phyloP scores from a whole-genome alignment of 176 grass and related monocot genomes.

The Puya raimondii region DNA sequence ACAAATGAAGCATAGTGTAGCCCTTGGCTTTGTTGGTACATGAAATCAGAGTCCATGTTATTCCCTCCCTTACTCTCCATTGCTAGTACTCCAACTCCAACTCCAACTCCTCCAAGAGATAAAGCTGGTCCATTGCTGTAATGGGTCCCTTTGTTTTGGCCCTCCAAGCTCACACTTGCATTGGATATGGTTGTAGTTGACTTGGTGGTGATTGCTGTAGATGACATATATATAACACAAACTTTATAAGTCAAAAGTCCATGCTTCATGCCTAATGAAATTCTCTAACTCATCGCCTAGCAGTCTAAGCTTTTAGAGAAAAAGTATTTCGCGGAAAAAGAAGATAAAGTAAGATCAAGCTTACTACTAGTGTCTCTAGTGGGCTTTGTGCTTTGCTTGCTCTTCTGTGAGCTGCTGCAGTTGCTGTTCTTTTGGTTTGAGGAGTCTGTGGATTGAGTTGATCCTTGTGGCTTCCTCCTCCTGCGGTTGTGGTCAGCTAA shows the following conservation, averaged over 20 bases:
- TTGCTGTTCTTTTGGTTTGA: background rate
- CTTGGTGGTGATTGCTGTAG: background rate
- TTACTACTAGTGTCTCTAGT: slow-evolving; percentile 6
- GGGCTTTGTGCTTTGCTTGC: background rate
- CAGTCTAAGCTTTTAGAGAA: too few relatives aligned
- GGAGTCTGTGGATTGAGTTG: background rate
- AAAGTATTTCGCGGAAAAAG: too few relatives aligned
- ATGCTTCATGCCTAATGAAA: too few relatives aligned
- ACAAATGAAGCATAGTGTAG: background rate
- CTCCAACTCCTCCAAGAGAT: background rate
- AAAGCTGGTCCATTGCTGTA: slow-evolving; percentile 3
- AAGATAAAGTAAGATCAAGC: background rate
- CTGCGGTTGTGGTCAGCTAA: slow-evolving; percentile 79
- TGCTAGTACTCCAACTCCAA: background rate
- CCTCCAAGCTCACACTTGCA: background rate
- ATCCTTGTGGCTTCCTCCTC: slow-evolving; percentile 45
- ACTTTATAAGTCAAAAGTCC: too few relatives aligned
- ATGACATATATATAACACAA: background rate
- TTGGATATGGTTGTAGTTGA: background rate
- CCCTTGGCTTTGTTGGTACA: background rate
- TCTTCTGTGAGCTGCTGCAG: slow-evolving; percentile 8
- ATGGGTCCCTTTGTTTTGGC: background rate
- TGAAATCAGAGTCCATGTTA: background rate
- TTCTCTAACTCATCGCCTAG: too few relatives aligned
- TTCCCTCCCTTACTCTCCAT: too few relatives aligned